Evolutionary conservation across 345 rosid species (phyloP).

Genomic region (Syzygium grande): DNA sequence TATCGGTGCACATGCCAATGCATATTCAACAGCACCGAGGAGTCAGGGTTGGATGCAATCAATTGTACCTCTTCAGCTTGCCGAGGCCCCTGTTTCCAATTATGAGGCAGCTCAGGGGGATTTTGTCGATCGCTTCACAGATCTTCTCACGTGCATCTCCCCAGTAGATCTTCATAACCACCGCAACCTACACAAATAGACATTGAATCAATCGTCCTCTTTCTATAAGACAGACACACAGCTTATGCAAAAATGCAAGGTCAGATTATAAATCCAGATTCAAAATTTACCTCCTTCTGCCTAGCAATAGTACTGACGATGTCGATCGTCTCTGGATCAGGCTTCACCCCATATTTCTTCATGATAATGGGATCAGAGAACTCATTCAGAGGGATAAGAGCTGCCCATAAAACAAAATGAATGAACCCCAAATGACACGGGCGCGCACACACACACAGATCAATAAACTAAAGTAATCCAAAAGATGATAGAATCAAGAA

Average conservation of each 20-base stretch:
- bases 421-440: not conserved
- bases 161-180: slow-evolving; percentile 71
- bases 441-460: not conserved
- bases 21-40: not conserved
- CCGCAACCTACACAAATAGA: slow-evolving; percentile 16
- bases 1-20: not conserved
- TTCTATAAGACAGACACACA: not conserved
- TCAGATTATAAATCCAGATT: not conserved
- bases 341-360: slow-evolving; percentile 72
- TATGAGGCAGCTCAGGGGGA: slow-evolving; percentile 64
- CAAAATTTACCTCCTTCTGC: slow-evolving; percentile 34
- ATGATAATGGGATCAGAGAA: slow-evolving; percentile 41
- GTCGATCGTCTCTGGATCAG: slow-evolving; percentile 71
- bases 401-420: slow-evolving; percentile 19
- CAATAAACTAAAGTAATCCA: not conserved
- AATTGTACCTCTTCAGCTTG: slow-evolving; percentile 51
- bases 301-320: slow-evolving; percentile 43
- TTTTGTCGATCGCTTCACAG: slow-evolving; percentile 61
- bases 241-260: not conserved
- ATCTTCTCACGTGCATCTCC: slow-evolving; percentile 88
- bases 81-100: slow-evolving; percentile 87
- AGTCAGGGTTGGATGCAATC: not conserved
- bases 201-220: not conserved
- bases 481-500: not conserved
- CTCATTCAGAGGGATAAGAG: slow-evolving; percentile 60